Conservation (phyloP, 2,329 filamentous ascomycete species). For the Dactylellina cionopaga region DNA sequence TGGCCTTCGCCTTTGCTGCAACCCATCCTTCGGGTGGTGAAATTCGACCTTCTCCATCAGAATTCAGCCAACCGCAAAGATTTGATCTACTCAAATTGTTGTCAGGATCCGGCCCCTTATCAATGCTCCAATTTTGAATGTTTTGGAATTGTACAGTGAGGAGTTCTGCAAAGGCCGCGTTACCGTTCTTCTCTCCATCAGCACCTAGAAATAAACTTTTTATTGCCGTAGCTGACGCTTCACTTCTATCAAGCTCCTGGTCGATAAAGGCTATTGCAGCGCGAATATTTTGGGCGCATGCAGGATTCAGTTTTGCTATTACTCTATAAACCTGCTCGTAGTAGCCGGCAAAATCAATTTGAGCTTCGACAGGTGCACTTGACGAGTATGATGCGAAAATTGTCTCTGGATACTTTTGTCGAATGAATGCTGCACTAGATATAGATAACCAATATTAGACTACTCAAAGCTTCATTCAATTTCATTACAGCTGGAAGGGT, state of each 20-base stretch:
- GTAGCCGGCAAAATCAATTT: slow-evolving; percentile 65
- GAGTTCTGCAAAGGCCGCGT: slow-evolving; percentile 63
- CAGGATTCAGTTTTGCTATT: slow-evolving; percentile 61
- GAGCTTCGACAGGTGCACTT: slow-evolving; percentile 64
- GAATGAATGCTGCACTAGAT: no score
- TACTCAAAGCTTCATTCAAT: no score
- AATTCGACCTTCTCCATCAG: slow-evolving; percentile 20
- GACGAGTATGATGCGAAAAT: slow-evolving; percentile 62
- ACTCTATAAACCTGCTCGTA: slow-evolving; percentile 65
- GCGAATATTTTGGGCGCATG: slow-evolving; percentile 63
- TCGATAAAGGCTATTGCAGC: slow-evolving; percentile 65
- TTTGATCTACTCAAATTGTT: slow-evolving; percentile 57
- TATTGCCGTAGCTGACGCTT: slow-evolving; percentile 60
- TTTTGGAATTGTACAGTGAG: slow-evolving; percentile 53
- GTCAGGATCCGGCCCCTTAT: slow-evolving; percentile 54
- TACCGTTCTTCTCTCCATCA: slow-evolving; percentile 63
- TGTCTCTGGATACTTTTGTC: slow-evolving; percentile 59
- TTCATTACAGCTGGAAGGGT: no score
- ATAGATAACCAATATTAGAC: no score
- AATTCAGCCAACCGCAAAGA: slow-evolving; percentile 65
- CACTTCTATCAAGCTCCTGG: slow-evolving; percentile 60
- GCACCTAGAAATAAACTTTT: slow-evolving; percentile 65
- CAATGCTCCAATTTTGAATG: slow-evolving; percentile 64
- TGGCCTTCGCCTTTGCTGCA: slow-evolving; percentile 21
- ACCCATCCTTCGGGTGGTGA: slow-evolving; percentile 20